Base-by-base conservation (phyloP, 129 eudicot species). In the Centrapalus pauciflorus region DNA sequence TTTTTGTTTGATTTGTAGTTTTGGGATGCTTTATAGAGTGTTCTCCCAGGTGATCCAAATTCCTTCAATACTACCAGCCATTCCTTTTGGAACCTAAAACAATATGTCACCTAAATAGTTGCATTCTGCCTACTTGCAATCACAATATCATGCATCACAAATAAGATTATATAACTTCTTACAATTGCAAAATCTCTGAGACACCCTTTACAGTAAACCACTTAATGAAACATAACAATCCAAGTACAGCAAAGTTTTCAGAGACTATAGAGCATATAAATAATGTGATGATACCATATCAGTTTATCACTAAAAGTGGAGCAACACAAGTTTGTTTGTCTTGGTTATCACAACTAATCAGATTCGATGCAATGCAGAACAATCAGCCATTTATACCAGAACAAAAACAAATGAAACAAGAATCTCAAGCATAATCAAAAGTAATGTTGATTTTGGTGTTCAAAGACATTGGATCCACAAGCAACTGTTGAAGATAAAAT, bases 181-280 rank as follows among this genome's bases (percentile, higher is more conserved):
- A 14, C 43, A 25, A 14, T 63, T 41, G 38, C 55, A 63, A 38
- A 3, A 27, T 32, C 6, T 59, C 46, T 59, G 4, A 20, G 32
- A 59, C 45, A 32, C 48, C 27, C 65, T 58, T 54, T 62, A 62
- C 52, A 58, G 24, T 20, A 37, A 55, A 55, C 19, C 61, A 55
- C 38, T 27, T 2, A 26, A 7, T 56, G 23, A 28, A 56, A 56
- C 28, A 56, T 1, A 56, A 29, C 62, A 28, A 41, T 23, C 34
- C 69, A 25, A 40, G 21, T 2, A 61, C 4, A 8, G 38, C 19
- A 64, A 25, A 64, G 26, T 40, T 61, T 19, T 37, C 28, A 58
- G 54, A 13, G 7, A 46, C 7, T 46, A 46, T 46, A 35, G 69
- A 43, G 32, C 38, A 4, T 64, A 26, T 6, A 46, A 26, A 41